A percentile compares a stretch with the other conserved stretches of the same genome.
Conservation (phyloP, 2,329 filamentous ascomycete genomes). For the Gaeumannomyces tritici region DNA sequence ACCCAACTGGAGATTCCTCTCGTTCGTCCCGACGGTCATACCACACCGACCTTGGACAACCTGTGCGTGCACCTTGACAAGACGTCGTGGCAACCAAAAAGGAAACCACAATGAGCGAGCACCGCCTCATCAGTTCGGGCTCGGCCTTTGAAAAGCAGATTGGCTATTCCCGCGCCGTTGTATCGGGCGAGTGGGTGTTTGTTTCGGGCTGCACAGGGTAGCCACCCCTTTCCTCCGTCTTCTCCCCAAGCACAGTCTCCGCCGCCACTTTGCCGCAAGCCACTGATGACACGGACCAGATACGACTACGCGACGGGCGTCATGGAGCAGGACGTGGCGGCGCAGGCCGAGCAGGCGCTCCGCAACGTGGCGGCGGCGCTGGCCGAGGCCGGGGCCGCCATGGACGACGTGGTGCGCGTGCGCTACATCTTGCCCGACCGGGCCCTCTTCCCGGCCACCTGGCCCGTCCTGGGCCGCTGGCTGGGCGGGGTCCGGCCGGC, state of each 20-base stretch:
- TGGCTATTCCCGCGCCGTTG: conserved; percentile 44
- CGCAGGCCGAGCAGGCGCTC: conserved; percentile 40
- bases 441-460: conserved; percentile 35
- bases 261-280: not conserved
- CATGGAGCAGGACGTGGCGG: conserved; percentile 32
- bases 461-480: conserved; percentile 39
- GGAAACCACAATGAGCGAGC: not conserved
- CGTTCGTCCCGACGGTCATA: no score
- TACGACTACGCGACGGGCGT: conserved; percentile 39
- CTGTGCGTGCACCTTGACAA: not conserved
- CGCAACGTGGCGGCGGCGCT: conserved; percentile 36
- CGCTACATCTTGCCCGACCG: conserved; percentile 40
- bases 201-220: conserved; percentile 47
- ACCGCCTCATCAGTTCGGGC: conserved; percentile 31
- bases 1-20: not conserved
- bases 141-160: conserved; percentile 43
- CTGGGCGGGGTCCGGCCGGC: conserved; percentile 39
- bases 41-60: not conserved
- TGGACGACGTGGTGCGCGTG: conserved; percentile 40
- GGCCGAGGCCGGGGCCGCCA: conserved; percentile 27
- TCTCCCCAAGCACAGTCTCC: not conserved
- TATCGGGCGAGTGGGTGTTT: conserved; percentile 39
- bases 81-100: not conserved
- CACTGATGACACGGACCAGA: conserved; percentile 15
- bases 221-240: not conserved